phyloP scores from a whole-genome alignment of 2,329 filamentous ascomycete species.

The Grosmannia serpens region DNA sequence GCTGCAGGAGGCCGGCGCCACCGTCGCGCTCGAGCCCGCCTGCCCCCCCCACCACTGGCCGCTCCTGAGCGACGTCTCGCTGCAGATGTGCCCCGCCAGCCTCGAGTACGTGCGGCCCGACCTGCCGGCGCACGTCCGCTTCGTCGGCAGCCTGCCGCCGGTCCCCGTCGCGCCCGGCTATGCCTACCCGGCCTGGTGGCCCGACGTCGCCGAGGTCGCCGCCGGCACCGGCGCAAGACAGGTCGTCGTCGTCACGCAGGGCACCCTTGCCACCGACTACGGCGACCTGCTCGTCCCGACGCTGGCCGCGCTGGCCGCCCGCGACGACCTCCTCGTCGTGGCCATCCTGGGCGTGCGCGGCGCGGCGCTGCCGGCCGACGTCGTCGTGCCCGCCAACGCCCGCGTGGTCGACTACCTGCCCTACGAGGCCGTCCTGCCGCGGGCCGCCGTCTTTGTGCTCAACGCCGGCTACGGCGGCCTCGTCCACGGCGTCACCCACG shows the following conservation, averaged over 20 bases:
- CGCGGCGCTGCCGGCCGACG: neutral
- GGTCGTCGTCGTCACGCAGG: constrained; percentile 35
- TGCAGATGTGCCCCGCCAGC: constrained; percentile 26
- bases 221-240: constrained; percentile 18
- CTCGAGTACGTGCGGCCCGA: constrained; percentile 27
- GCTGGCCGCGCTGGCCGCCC: constrained; percentile 27
- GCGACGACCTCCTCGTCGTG: constrained; percentile 26
- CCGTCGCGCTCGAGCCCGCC: neutral
- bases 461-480: constrained; percentile 39
- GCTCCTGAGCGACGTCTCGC: constrained; percentile 10
- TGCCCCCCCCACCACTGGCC: neutral
- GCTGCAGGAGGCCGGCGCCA: neutral
- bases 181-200: constrained; percentile 32
- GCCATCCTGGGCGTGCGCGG: constrained; percentile 11
- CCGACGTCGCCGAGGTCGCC: constrained; percentile 19
- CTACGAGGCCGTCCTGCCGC: constrained; percentile 32
- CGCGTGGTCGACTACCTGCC: constrained; percentile 34
- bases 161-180: constrained; percentile 18
- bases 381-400: constrained; percentile 20
- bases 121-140: constrained; percentile 26
- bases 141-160: constrained; percentile 29
- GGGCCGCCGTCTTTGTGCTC: constrained; percentile 33
- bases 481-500: constrained; percentile 30
- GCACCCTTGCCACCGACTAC: constrained; percentile 29
- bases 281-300: constrained; percentile 32